Percentiles rank a stretch among this genome's conserved stretches.
Evolutionary conservation across 148 eudicot genomes (phyloP).

Genomic region (Chenopodium album): DNA sequence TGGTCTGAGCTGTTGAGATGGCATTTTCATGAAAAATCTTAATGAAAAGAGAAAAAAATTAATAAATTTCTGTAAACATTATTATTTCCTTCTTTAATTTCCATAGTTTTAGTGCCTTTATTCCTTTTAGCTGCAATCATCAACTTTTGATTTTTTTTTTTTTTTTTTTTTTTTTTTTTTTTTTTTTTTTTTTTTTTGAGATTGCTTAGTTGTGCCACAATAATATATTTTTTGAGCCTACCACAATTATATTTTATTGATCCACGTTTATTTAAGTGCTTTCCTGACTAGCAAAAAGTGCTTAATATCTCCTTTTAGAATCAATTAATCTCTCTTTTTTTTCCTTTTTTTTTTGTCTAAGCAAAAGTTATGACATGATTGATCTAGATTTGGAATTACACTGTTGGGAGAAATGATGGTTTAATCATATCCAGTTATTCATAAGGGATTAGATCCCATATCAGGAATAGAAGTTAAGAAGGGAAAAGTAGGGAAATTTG

Average conservation of each 20-base stretch:
- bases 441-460: not conserved
- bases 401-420: not conserved
- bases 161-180: no score
- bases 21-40: conserved; percentile 26
- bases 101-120: not conserved
- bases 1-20: conserved; percentile 24
- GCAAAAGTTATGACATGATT: not conserved
- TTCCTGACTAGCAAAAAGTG: not conserved
- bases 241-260: not conserved
- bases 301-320: not conserved
- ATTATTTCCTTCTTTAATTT: not conserved
- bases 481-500: no score
- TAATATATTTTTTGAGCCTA: not conserved
- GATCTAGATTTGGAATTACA: not conserved
- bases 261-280: not conserved
- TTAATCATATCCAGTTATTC: not conserved
- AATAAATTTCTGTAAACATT: not conserved
- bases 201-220: not conserved
- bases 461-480: not conserved
- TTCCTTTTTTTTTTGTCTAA: not conserved
- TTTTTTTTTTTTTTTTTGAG: not conserved
- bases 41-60: no score
- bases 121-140: conserved; percentile 17
- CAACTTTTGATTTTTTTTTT: not conserved
- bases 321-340: not conserved